Conservation (phyloP, 495 filamentous ascomycete genomes). For the Pseudomonodictys pantanalensis region DNA sequence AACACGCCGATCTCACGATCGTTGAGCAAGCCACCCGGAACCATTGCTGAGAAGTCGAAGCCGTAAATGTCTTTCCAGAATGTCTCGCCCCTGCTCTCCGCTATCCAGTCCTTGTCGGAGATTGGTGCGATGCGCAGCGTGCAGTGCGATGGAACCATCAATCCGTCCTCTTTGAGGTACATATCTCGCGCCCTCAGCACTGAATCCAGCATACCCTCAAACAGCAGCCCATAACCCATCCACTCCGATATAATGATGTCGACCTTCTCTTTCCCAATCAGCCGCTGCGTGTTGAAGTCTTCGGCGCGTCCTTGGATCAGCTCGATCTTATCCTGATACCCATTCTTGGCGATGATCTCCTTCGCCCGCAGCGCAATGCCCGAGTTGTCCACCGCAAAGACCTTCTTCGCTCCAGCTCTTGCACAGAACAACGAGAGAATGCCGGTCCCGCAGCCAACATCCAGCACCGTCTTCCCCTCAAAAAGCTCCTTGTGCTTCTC, state of each 20-base stretch:
- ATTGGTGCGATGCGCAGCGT: slow-evolving; percentile 83
- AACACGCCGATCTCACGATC: slow-evolving; percentile 54
- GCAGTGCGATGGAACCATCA: slow-evolving; percentile 90
- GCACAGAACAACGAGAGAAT: slow-evolving; percentile 96
- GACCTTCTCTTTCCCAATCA: slow-evolving; percentile 55
- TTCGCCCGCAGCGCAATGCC: slow-evolving; percentile 85
- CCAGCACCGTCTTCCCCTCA: slow-evolving; percentile 83
- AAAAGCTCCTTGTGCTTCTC: slow-evolving; percentile 87
- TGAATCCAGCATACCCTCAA: slow-evolving; percentile 93
- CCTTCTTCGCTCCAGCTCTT: slow-evolving; percentile 81
- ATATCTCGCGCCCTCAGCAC: slow-evolving; percentile 84
- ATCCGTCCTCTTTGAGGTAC: slow-evolving; percentile 70
- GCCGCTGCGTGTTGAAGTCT: slow-evolving; percentile 73
- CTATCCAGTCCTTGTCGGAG: slow-evolving; percentile 72
- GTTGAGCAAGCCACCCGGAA: slow-evolving; percentile 1
- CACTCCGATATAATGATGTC: slow-evolving; percentile 96
- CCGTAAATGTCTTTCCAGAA: slow-evolving; percentile 42
- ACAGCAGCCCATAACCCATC: slow-evolving; percentile 95
- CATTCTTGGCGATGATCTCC: slow-evolving; percentile 80
- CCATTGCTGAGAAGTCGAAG: slow-evolving; percentile 39
- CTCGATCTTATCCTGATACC: slow-evolving; percentile 75
- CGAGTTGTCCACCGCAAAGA: slow-evolving; percentile 91
- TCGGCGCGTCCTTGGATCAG: slow-evolving; percentile 87
- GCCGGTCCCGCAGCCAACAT: slow-evolving; percentile 89
- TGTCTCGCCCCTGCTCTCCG: slow-evolving; percentile 18